These are phyloP conservation scores for Trametes villosa DNA, from an alignment of 768 basidiomycete genomes.

Conservation along the genomic window DNA sequence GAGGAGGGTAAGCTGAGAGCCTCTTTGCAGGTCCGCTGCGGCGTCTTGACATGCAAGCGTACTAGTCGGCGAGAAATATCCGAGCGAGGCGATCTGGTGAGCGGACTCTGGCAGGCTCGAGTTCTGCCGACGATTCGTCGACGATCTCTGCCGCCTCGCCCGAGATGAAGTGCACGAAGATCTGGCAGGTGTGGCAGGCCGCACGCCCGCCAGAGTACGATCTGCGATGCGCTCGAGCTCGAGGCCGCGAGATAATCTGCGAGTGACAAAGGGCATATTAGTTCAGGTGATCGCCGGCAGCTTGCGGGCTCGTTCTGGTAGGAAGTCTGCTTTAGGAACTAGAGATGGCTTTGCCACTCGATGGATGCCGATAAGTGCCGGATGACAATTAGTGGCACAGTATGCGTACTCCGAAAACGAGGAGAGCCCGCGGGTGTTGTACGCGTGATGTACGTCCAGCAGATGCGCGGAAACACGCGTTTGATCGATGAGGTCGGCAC, in stretches of 20 bases:
- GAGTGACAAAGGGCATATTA: too few relatives aligned
- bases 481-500: slow-evolving; percentile 10
- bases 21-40: too few relatives aligned
- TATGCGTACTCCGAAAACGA: not conserved
- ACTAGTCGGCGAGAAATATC: not conserved
- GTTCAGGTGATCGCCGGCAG: too few relatives aligned
- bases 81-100: not conserved
- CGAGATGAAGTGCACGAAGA: not conserved
- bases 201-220: not conserved
- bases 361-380: not conserved
- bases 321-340: too few relatives aligned
- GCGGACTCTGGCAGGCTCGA: not conserved
- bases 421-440: not conserved
- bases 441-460: slow-evolving; percentile 6
- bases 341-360: too few relatives aligned
- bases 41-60: too few relatives aligned
- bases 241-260: too few relatives aligned
- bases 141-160: not conserved
- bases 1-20: too few relatives aligned
- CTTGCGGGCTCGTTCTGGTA: too few relatives aligned
- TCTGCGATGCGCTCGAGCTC: too few relatives aligned
- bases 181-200: not conserved
- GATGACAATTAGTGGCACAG: not conserved
- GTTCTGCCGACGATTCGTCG: not conserved
- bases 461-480: not conserved